These are phyloP conservation scores for Botrytis galanthina DNA, from an alignment of 2,329 filamentous ascomycete species.

Conservation along the genomic window DNA sequence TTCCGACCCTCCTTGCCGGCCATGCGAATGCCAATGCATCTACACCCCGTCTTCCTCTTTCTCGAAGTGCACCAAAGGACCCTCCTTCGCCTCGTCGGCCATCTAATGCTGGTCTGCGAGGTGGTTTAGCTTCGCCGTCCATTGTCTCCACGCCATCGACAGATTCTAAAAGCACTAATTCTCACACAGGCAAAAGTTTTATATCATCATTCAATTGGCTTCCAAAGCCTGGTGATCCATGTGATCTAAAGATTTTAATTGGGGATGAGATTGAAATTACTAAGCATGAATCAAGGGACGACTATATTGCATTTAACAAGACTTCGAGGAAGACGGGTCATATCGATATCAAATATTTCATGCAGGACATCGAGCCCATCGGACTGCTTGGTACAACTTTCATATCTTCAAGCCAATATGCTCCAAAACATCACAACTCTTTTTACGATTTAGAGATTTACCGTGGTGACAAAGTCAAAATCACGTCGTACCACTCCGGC, in stretches of 20 bases:
- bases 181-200: neutral
- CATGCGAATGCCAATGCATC: neutral
- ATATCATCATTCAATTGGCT: neutral
- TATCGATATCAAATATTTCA: neutral
- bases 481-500: neutral
- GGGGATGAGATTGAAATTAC: neutral
- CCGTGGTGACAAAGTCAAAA: neutral
- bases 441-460: neutral
- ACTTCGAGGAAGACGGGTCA: neutral
- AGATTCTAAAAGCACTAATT: neutral
- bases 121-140: neutral
- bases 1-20: neutral
- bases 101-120: neutral
- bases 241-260: neutral
- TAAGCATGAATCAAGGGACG: neutral
- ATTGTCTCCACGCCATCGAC: neutral
- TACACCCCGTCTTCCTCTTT: neutral
- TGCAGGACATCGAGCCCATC: neutral
- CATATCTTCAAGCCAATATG: neutral
- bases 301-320: neutral
- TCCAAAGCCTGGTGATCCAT: neutral
- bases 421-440: accelerated
- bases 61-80: neutral
- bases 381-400: neutral
- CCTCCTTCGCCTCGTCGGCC: neutral